Percentiles rank a stretch among this genome's conserved stretches.
phyloP scores from a whole-genome alignment of 2,329 filamentous ascomycete genomes.

The Colletotrichum orbiculare region DNA sequence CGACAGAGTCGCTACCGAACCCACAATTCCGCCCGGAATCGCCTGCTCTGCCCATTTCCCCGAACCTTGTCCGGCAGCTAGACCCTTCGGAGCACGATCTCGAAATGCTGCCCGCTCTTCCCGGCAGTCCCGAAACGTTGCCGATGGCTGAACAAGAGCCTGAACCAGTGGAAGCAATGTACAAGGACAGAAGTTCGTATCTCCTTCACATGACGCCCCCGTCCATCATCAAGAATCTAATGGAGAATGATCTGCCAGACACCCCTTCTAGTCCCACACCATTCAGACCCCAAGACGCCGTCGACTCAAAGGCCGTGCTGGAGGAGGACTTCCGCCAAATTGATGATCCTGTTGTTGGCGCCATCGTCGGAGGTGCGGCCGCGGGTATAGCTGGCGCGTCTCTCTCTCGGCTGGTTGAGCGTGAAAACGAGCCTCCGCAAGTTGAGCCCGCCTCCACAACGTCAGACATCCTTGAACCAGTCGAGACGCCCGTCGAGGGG shows the following conservation, averaged over 20 bases:
- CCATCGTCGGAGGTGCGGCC: slow-evolving; percentile 16
- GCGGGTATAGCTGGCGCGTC: slow-evolving; percentile 14
- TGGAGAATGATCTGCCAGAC: slow-evolving; percentile 38
- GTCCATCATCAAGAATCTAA: slow-evolving; percentile 44
- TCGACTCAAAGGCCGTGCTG: slow-evolving; percentile 38
- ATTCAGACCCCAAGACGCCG: slow-evolving; percentile 37
- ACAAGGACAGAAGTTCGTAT: slow-evolving; percentile 56
- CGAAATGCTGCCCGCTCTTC: slow-evolving; percentile 34
- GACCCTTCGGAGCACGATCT: slow-evolving; percentile 6
- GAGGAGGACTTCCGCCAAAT: slow-evolving; percentile 41
- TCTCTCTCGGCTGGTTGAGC: neutral
- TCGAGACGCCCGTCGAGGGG: slow-evolving; percentile 18
- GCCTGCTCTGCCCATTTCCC: slow-evolving; percentile 1
- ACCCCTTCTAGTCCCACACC: slow-evolving; percentile 42
- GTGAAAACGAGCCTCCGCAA: neutral
- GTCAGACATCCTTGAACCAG: neutral
- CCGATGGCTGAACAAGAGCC: slow-evolving; percentile 46
- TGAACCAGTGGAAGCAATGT: slow-evolving; percentile 52
- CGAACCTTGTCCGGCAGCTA: neutral
- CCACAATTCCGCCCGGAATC: neutral
- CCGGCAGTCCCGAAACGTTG: slow-evolving; percentile 28
- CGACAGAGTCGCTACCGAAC: neutral
- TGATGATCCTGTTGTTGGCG: slow-evolving; percentile 3
- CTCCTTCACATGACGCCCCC: slow-evolving; percentile 53
- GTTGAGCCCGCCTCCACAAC: slow-evolving; percentile 14